Percentiles rank a stretch among this genome's conserved stretches.
Conservation (phyloP, 768 basidiomycete species). For the Crucibulum laeve region DNA sequence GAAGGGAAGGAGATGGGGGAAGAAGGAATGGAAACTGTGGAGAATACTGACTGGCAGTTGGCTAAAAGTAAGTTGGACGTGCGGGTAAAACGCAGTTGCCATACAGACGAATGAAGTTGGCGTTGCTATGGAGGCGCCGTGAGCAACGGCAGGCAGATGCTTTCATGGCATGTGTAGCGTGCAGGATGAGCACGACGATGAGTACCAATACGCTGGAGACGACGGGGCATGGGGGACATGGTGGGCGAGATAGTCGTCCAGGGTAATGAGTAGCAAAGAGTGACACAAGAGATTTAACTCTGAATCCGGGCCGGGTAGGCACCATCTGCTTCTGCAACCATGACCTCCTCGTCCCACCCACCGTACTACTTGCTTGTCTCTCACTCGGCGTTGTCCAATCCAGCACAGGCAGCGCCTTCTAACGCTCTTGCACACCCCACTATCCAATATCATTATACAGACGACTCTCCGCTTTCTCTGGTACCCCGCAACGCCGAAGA, state of each 20-base stretch:
- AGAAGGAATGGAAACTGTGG: too few species aligned
- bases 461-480: constrained; percentile 68
- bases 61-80: too few species aligned
- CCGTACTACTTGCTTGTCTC: constrained; percentile 73
- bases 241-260: too few species aligned
- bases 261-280: too few species aligned
- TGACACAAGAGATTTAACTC: neutral
- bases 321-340: constrained; percentile 3
- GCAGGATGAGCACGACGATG: too few species aligned
- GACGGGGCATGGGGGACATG: too few species aligned
- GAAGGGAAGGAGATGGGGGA: too few species aligned
- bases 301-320: neutral
- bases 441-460: constrained; percentile 79
- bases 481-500: constrained; percentile 58
- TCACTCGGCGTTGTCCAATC: constrained; percentile 40
- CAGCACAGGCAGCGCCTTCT: constrained; percentile 29
- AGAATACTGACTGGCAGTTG: too few species aligned
- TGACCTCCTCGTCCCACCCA: constrained; percentile 19
- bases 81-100: neutral
- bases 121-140: too few species aligned
- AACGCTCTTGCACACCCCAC: constrained; percentile 60
- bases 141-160: too few species aligned
- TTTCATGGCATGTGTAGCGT: too few species aligned
- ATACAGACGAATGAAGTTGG: neutral
- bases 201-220: too few species aligned